Conservation (phyloP, 2,329 filamentous ascomycete genomes). For the Cryphonectria naterciae region DNA sequence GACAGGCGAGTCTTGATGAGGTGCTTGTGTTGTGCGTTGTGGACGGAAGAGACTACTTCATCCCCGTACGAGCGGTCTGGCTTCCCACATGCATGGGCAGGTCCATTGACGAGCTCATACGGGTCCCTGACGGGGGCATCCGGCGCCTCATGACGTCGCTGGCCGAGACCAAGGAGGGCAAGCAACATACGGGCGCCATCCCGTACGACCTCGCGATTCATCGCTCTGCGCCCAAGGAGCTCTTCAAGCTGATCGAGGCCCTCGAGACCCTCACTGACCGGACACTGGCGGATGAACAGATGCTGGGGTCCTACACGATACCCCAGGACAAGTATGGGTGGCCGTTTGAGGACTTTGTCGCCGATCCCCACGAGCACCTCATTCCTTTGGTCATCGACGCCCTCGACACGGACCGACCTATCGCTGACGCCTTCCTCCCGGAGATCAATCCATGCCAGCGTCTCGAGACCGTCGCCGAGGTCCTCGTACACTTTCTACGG, state of each 20-base stretch:
- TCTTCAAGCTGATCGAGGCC: slow-evolving; percentile 86
- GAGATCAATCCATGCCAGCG: slow-evolving; percentile 67
- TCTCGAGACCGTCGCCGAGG: slow-evolving; percentile 75
- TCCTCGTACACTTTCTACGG: slow-evolving; percentile 73
- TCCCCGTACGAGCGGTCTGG: slow-evolving; percentile 80
- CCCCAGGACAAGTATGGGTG: slow-evolving; percentile 59
- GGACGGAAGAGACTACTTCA: slow-evolving; percentile 87
- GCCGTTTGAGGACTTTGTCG: slow-evolving; percentile 53
- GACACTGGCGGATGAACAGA: slow-evolving; percentile 63
- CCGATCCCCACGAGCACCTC: slow-evolving; percentile 16
- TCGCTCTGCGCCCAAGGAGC: slow-evolving; percentile 83
- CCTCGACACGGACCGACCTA: slow-evolving; percentile 69
- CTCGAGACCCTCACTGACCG: slow-evolving; percentile 64
- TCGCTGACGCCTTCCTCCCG: slow-evolving; percentile 64
- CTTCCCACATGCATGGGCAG: slow-evolving; percentile 80
- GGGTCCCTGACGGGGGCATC: slow-evolving; percentile 81
- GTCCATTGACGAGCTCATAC: slow-evolving; percentile 85
- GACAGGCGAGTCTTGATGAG: slow-evolving; percentile 71
- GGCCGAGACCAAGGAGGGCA: slow-evolving; percentile 35
- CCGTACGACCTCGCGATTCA: slow-evolving; percentile 63
- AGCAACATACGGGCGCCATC: slow-evolving; percentile 50
- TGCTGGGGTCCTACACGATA: slow-evolving; percentile 58
- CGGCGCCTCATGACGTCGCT: slow-evolving; percentile 51
- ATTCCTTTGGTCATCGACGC: slow-evolving; percentile 57
- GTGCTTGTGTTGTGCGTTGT: slow-evolving; percentile 84